Conservation (phyloP, 768 basidiomycete species). For the Auricularia auricula-judae region DNA sequence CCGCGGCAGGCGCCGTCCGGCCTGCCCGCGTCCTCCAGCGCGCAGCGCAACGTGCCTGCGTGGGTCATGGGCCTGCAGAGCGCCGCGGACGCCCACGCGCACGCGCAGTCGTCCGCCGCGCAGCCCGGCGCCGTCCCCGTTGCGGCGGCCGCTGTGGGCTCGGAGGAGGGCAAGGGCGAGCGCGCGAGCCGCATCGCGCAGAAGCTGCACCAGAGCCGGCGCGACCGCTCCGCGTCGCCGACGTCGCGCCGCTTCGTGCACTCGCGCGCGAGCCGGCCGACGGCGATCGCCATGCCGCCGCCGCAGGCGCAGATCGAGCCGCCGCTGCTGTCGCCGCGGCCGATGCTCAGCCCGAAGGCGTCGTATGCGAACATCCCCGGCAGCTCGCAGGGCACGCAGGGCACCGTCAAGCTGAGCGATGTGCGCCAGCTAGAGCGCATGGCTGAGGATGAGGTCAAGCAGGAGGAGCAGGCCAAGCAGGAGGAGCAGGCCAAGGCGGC, state of each 20-base stretch:
- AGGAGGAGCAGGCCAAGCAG: background rate
- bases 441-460: constrained; percentile 43
- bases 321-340: constrained; percentile 50
- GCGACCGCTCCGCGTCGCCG: constrained; percentile 53
- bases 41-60: background rate
- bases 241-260: constrained; percentile 37
- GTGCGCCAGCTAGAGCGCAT: constrained; percentile 64
- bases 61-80: background rate
- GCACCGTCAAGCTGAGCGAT: constrained; percentile 39
- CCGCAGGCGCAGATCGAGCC: constrained; percentile 18
- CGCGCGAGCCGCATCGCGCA: constrained; percentile 47
- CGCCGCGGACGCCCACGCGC: background rate
- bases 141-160: constrained; percentile 19
- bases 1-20: background rate
- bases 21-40: background rate
- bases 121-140: background rate
- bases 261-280: background rate
- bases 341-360: constrained; percentile 54
- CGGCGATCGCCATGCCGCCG: constrained; percentile 4
- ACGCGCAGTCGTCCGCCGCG: background rate
- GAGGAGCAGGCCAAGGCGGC: background rate
- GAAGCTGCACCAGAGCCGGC: constrained; percentile 45
- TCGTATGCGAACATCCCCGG: constrained; percentile 30
- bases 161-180: constrained; percentile 51
- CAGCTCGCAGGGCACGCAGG: constrained; percentile 14